A percentile compares a stretch with the other conserved stretches of the same genome.
These are phyloP conservation scores for Ophiostoma sp. DNA, from an alignment of 2,329 filamentous ascomycete genomes.

Conservation along the genomic window DNA sequence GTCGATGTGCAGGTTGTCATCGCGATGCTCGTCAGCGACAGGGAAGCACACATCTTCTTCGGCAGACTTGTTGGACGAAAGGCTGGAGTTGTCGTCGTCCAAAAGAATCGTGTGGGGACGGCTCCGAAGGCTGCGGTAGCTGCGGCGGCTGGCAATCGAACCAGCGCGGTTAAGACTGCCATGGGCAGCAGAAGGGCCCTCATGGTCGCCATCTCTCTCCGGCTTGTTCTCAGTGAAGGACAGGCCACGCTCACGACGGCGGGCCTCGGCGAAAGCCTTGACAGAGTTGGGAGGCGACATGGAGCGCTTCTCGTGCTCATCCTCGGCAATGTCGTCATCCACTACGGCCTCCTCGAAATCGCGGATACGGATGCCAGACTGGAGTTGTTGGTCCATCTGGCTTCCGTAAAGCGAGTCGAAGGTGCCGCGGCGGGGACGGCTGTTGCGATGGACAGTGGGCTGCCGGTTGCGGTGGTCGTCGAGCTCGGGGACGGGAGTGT, in stretches of 20 bases:
- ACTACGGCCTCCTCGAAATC: conserved; percentile 86
- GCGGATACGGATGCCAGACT: conserved; percentile 55
- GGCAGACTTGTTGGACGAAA: conserved; percentile 67
- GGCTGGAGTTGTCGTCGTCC: conserved; percentile 62
- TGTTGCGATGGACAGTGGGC: conserved; percentile 59
- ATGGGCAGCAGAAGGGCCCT: conserved; percentile 47
- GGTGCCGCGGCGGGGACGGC: conserved; percentile 67
- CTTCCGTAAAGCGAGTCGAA: conserved; percentile 67
- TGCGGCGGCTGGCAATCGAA: conserved; percentile 62
- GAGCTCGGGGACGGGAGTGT: conserved; percentile 74
- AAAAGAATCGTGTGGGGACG: conserved; percentile 53
- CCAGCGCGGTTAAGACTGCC: conserved; percentile 62
- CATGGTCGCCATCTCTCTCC: conserved; percentile 42
- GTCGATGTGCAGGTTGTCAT: conserved; percentile 81
- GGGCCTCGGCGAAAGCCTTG: conserved; percentile 91
- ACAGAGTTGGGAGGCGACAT: conserved; percentile 93
- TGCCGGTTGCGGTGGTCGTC: conserved; percentile 81
- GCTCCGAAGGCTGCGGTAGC: conserved; percentile 55
- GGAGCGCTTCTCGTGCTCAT: conserved; percentile 61
- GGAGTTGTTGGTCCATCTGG: conserved; percentile 32
- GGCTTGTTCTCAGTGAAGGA: conserved; percentile 53
- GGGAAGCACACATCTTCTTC: conserved; percentile 92
- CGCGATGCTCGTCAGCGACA: conserved; percentile 63
- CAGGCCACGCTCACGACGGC: conserved; percentile 75
- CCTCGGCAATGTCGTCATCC: conserved; percentile 66